Evolutionary conservation across 2,329 filamentous ascomycete species (phyloP), one percentile per base, ranked within the genome.

Genomic region (Trichoderma sp.): DNA sequence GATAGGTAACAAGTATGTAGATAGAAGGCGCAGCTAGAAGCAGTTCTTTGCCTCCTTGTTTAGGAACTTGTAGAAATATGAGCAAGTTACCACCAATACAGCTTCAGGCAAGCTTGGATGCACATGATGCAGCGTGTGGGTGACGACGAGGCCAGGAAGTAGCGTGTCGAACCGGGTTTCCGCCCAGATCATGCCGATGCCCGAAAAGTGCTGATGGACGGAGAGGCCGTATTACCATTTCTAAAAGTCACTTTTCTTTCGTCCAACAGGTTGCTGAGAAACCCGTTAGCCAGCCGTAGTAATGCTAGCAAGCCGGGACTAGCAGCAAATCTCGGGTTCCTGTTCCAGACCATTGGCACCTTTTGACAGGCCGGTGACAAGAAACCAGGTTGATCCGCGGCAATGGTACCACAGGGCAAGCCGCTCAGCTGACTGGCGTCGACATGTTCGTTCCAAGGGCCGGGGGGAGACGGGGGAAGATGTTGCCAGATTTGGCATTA

Each of bases 351-450:
- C 44, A 28, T 45, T 45, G 44, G 57, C 47, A 50, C 39, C 45
- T 50, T 60, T 60, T 28, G 58, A 45, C 34, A 44, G 21, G 12
- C 9, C n/a, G 39, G 44, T 39, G 47, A 30, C 15, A 28, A 24
- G 19, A 30, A 21, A 52, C n/a, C 43, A 39, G 19, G 52, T 39
- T 39, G 59, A 61, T 61, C 58, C 58, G 58, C 47, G 58, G 58
- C 47, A 44, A 43, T 43, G 58, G 55, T 41, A 50, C 58, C 47
- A 54, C 48, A 62, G 39, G 59, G 39, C 59, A 62, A 64, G 63
- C 63, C 63, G 63, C 63, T 64, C 63, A 64, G 63, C 63, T 64
- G 54, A 64, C 63, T 59, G 63, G 63, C 63, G 63, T 63, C 26
- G 26, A 44, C 47, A 64, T 26, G 39, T 51, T 47, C 50, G 41